Evolutionary conservation across 2,329 filamentous ascomycete genomes (phyloP), one percentile per base, ranked within the genome.

Genomic region (Colletotrichum filicis): DNA sequence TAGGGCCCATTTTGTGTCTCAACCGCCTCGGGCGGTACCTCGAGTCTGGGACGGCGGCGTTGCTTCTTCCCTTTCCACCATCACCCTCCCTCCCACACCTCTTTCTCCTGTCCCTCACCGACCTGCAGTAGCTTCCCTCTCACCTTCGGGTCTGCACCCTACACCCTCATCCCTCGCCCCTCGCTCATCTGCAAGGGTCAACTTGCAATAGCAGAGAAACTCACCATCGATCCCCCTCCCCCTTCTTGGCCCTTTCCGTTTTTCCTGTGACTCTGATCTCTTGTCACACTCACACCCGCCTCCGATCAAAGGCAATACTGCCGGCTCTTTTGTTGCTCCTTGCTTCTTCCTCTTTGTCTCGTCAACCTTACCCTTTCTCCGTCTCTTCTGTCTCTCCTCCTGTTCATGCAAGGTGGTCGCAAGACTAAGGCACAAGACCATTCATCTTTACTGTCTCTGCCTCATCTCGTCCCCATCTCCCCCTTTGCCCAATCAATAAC

Each of bases 171-270:
- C 59, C 26, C 59, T 69, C 66, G 37, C 60, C 66, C 66, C 53
- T 65, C 66, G 28, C 46, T 59, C 32, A 42, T 61, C 70, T 73
- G 70, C 70, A 73, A 70, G 70, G 70, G 70, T 65, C 32, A 49
- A 65, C 66, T 65, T 26, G 42, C 59, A 42, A 42, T 32, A 59
- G 49, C 58, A 49, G 56, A 53, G 37, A 35, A 19, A 46, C 69
- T 42, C 49, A 16, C 22, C 22, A 37, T 53, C 59, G 49, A 46
- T 26, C 30, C n/a, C 37, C 57, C 62, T 59, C 58, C 66, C 53
- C 60, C 57, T 12, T 35, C 12, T 55, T 22, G 24, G 26, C 37
- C 55, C 5, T 22, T 30, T 42, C 28, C 42, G 16, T 24, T 59
- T 37, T 37, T 57, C 30, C n/a, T 55, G 12, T 42, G 22, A n/a